phyloP scores from a whole-genome alignment of 2,329 filamentous ascomycete genomes.

The Calonectria pauciramosa region DNA sequence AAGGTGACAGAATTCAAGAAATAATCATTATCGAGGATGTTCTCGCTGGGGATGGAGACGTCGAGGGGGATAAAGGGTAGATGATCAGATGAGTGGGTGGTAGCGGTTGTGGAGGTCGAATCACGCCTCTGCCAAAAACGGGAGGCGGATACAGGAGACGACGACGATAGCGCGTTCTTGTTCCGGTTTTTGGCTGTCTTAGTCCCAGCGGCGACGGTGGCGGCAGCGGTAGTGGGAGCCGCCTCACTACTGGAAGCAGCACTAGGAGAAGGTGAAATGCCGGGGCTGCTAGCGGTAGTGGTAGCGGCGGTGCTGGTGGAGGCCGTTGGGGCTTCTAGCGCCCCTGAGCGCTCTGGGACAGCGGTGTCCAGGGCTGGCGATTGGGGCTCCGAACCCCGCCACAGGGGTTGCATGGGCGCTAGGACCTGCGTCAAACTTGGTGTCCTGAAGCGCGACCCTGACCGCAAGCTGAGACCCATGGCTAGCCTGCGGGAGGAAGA shows the following conservation, averaged over 20 bases:
- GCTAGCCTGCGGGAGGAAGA: conserved; percentile 42
- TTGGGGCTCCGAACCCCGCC: conserved; percentile 41
- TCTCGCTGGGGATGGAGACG: conserved; percentile 69
- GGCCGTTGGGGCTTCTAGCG: conserved; percentile 31
- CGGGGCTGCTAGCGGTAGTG: conserved; percentile 34
- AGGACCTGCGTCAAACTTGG: conserved; percentile 45
- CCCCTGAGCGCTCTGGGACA: conserved; percentile 17
- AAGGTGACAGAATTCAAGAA: conserved; percentile 70
- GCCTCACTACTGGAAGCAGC: conserved; percentile 1
- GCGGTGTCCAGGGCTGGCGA: background rate
- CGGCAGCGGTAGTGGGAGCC: conserved; percentile 31
- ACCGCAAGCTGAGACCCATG: conserved; percentile 47
- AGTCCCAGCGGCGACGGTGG: conserved; percentile 37
- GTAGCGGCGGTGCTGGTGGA: conserved; percentile 15
- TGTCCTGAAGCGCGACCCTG: conserved; percentile 40
- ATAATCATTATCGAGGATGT: conserved; percentile 70
- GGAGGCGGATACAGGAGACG: conserved; percentile 40
- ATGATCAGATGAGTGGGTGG: conserved; percentile 47
- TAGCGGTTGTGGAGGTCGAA: conserved; percentile 43
- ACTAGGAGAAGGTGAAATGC: conserved; percentile 18
- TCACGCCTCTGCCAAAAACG: conserved; percentile 46
- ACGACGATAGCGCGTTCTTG: conserved; percentile 36
- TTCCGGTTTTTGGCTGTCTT: conserved; percentile 21
- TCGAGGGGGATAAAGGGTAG: conserved; percentile 64
- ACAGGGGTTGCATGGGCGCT: conserved; percentile 42